Evolutionary conservation across 805 yeast genomes (phyloP), one percentile per base, ranked within the genome.

Genomic region (Myxozyma mucilagina): DNA sequence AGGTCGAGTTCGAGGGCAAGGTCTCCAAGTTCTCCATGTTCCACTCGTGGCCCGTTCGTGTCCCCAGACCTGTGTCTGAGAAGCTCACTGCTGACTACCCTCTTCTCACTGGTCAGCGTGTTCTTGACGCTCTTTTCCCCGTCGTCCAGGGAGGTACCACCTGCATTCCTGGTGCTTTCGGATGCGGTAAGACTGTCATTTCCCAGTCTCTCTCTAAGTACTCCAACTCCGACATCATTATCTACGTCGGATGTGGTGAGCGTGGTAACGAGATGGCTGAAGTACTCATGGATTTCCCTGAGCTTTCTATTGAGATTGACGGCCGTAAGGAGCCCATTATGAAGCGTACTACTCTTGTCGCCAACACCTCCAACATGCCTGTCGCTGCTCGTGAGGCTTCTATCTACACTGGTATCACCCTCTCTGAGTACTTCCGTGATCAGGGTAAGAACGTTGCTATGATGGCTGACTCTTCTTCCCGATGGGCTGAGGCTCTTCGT

Each of bases 401-500:
- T 38, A 94, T 94, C 72, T 94, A 94, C 79, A 94, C 99, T 14
- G 99, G 99, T 83, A 94, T 94, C 72, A 94, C 99, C 4, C 81
- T 94, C 70, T 98, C 99, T 52, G 99, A 94, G 79, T 94, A 94
- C 78, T 94, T 94, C 86, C 92, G 99, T 84, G 99, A 94, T 81
- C 99, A 94, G 82, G 99, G 99, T 81, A 94, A 94, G 82, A 82
- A 94, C 74, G 99, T 94, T 66, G 86, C 98, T 38, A 94, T 94
- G 98, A 94, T 94, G 87, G 99, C 99, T 63, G 99, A 94, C 78
- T 94, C 99, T 5, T 93, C 98, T 38, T 92, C 97, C 36, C 92
- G 99, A 83, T 94, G 99, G 99, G 99, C 99, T 48, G 99, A 94
- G 82, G 99, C 99, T 65, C 84, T 94, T 75, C 92, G 99, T 87